Evolutionary conservation across 768 basidiomycete genomes (phyloP).

Genomic region (Kwoniella sp.): DNA sequence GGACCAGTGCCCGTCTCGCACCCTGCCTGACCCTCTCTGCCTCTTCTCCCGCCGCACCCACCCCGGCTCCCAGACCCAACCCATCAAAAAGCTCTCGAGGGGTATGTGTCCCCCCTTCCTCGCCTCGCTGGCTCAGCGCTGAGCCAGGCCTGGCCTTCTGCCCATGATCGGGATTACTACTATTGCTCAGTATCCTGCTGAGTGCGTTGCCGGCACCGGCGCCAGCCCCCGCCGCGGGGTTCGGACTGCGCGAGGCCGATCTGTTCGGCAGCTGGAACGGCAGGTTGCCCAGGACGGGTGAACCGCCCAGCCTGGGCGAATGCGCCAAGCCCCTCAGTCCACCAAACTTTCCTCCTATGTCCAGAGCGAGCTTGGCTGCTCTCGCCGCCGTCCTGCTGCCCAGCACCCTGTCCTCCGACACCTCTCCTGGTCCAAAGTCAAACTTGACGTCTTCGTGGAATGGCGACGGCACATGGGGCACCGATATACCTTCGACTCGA

Average conservation of each 20-base stretch:
- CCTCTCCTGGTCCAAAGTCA: neutral
- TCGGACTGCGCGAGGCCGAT: neutral
- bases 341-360: constrained; percentile 11
- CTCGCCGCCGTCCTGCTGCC: constrained; percentile 43
- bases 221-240: neutral
- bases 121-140: neutral
- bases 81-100: constrained; percentile 10
- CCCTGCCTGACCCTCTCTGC: constrained; percentile 56
- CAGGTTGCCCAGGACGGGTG: constrained; percentile 2
- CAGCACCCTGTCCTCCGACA: constrained; percentile 32
- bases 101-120: constrained; percentile 10
- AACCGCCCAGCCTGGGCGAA: neutral
- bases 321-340: neutral
- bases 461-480: constrained; percentile 45
- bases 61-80: constrained; percentile 4
- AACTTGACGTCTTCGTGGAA: neutral
- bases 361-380: constrained; percentile 38
- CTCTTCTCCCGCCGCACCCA: constrained; percentile 45
- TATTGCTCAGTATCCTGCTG: neutral
- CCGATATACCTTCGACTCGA: constrained; percentile 18
- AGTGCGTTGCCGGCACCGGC: too few relatives aligned
- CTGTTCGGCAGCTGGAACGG: neutral
- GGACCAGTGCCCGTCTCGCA: constrained; percentile 72
- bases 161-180: neutral
- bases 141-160: neutral